Evolutionary conservation across 2,329 filamentous ascomycete genomes (phyloP).

Genomic region (Rutstroemia sp.): DNA sequence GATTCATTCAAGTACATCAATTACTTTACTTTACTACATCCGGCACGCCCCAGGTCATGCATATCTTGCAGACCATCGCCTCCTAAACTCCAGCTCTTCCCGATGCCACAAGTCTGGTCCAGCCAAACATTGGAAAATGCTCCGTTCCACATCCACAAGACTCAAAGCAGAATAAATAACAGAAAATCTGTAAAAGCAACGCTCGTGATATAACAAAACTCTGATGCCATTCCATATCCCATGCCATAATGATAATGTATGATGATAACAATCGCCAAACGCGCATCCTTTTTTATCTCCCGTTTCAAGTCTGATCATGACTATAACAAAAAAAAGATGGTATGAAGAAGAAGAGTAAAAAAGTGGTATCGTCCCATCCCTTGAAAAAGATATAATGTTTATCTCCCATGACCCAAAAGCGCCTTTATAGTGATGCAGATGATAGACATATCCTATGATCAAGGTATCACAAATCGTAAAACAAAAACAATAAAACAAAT

Average conservation of each 20-base stretch:
- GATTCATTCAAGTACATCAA: neutral
- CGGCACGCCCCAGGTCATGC: neutral
- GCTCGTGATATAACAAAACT: neutral
- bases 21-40: neutral
- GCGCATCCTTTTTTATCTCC: neutral
- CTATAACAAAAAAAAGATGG: neutral
- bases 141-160: neutral
- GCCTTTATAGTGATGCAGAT: slow-evolving; percentile 7
- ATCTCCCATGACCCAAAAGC: slow-evolving; percentile 10
- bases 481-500: slow-evolving; percentile 3
- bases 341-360: neutral
- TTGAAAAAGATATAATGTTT: slow-evolving; percentile 2
- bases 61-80: neutral
- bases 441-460: neutral
- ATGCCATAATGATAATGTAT: neutral
- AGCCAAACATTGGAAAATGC: neutral
- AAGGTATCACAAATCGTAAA: neutral
- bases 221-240: neutral
- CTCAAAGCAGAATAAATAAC: neutral
- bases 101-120: neutral
- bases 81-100: neutral
- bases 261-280: neutral
- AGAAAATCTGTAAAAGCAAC: neutral
- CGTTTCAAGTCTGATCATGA: too few relatives aligned
- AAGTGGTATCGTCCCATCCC: slow-evolving; percentile 9